Conservation (phyloP, 495 filamentous ascomycete species). For the Astrothelium macrocarpum region DNA sequence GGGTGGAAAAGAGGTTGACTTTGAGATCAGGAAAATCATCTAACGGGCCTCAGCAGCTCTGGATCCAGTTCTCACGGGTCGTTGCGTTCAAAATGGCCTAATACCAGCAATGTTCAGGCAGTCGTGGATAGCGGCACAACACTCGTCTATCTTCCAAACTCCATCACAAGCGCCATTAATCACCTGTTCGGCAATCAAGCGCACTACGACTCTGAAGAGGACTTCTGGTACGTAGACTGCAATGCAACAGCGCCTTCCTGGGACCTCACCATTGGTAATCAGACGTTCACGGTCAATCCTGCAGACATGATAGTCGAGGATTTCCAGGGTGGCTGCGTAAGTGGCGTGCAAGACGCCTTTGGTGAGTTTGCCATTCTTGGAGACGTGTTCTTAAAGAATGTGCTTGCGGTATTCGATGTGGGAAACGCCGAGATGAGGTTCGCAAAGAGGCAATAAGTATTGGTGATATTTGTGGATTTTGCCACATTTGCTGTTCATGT, state of each 20-base stretch:
- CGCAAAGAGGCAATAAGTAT: conserved; percentile 16
- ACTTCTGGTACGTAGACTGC: conserved; percentile 46
- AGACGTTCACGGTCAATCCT: conserved; percentile 44
- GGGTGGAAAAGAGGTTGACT: not conserved
- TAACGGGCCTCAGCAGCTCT: not conserved
- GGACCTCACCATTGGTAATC: conserved; percentile 41
- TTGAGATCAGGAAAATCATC: not conserved
- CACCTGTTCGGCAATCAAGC: conserved; percentile 46
- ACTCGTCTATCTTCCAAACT: conserved; percentile 33
- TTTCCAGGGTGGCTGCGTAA: conserved; percentile 17
- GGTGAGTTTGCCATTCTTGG: conserved; percentile 42
- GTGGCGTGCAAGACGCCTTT: conserved; percentile 17
- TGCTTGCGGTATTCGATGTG: conserved; percentile 53
- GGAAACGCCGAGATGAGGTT: conserved; percentile 47
- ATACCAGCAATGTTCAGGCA: conserved; percentile 16
- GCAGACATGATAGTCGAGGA: conserved; percentile 44
- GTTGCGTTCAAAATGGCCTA: not conserved
- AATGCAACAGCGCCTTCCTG: conserved; percentile 45
- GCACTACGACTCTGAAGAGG: conserved; percentile 35
- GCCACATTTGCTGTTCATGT: not conserved
- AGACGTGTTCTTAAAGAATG: conserved; percentile 55
- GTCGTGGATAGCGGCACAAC: conserved; percentile 39
- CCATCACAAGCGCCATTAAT: conserved; percentile 43
- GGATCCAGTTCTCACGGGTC: not conserved
- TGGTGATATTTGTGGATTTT: not conserved